These are phyloP conservation scores for Sarcodon sp. DNA, from an alignment of 768 basidiomycete genomes.

Conservation along the genomic window DNA sequence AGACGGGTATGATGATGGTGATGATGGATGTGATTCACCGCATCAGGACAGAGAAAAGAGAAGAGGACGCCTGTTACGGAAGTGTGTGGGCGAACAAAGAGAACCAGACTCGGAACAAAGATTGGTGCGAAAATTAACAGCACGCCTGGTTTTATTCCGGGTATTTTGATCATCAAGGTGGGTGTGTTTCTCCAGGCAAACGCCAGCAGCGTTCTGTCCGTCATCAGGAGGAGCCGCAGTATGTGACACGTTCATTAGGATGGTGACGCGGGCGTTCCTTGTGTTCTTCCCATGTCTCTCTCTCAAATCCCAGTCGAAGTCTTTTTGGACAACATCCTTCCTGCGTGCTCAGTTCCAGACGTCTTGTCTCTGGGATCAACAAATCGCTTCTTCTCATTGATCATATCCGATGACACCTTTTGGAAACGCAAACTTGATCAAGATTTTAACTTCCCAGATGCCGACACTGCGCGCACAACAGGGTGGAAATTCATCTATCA, in stretches of 20 bases:
- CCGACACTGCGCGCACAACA: conserved; percentile 55
- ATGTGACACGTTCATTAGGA: too few species aligned
- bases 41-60: too few species aligned
- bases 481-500: conserved; percentile 78
- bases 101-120: not conserved
- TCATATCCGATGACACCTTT: conserved; percentile 61
- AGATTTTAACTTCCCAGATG: conserved; percentile 72
- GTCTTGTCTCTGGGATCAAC: conserved; percentile 48
- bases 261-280: not conserved
- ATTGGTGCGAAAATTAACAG: not conserved
- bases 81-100: not conserved
- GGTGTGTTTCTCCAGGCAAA: too few species aligned
- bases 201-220: too few species aligned
- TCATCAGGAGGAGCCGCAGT: not conserved
- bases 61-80: too few species aligned
- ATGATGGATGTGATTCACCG: too few species aligned
- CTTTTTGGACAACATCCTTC: conserved; percentile 62
- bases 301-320: conserved; percentile 61
- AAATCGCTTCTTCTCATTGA: conserved; percentile 45
- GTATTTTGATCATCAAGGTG: too few species aligned
- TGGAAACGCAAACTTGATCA: conserved; percentile 59
- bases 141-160: not conserved
- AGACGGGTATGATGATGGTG: too few species aligned
- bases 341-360: conserved; percentile 37
- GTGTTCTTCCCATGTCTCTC: conserved; percentile 12